phyloP scores from a whole-genome alignment of 2,329 filamentous ascomycete species.

The Beauveria pseudobassiana region DNA sequence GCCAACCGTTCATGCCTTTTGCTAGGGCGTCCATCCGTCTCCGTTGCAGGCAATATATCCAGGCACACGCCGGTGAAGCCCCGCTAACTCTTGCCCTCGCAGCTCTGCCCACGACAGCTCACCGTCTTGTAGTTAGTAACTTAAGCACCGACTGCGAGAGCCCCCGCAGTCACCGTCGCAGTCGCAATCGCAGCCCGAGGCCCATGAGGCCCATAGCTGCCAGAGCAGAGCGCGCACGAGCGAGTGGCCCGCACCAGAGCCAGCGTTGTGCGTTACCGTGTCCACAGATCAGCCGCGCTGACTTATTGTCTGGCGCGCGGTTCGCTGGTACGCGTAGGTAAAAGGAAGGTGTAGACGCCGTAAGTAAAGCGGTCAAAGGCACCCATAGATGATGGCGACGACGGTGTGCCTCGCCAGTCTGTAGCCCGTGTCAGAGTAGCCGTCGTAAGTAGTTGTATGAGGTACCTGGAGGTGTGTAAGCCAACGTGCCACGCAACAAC shows the following conservation, averaged over 20 bases:
- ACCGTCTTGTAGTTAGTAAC: background rate
- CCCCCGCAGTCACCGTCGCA: background rate
- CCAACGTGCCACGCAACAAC: background rate
- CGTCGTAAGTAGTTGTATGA: background rate
- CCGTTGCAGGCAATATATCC: background rate
- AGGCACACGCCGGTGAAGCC: background rate
- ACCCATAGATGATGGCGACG: slow-evolving; percentile 14
- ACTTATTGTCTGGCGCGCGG: slow-evolving; percentile 16
- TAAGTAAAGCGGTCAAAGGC: slow-evolving; percentile 18
- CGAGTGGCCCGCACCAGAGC: background rate
- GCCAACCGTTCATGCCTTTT: background rate
- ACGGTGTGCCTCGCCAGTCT: background rate
- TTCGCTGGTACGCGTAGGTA: slow-evolving; percentile 18
- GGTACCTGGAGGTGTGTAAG: background rate
- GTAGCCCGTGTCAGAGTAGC: background rate
- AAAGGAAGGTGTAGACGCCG: slow-evolving; percentile 17
- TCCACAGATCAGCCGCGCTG: slow-evolving; percentile 16
- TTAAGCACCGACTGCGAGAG: background rate
- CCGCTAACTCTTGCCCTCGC: background rate
- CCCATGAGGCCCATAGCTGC: slow-evolving; percentile 1
- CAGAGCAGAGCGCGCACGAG: background rate
- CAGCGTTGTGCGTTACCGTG: slow-evolving; percentile 13
- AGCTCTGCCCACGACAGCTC: background rate
- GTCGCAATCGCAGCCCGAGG: background rate
- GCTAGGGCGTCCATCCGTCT: background rate